Evolutionary conservation across 106 monocot genomes (phyloP).

Genomic region (Acorus gramineus): DNA sequence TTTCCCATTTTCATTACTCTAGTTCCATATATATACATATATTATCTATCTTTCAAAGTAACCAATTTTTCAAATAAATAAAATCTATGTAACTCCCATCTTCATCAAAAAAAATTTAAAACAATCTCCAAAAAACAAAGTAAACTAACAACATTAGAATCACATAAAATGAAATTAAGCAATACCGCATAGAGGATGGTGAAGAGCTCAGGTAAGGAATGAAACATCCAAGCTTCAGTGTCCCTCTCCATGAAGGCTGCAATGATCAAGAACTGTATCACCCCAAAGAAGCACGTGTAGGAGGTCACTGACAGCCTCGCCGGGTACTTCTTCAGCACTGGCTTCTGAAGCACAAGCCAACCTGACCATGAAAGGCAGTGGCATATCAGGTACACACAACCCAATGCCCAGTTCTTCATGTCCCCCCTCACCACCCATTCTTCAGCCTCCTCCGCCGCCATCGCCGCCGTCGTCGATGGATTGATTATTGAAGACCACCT

Average conservation of each 20-base stretch:
- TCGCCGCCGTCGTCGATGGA: not conserved
- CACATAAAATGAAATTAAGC: constrained; percentile 1
- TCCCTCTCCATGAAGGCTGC: constrained; percentile 86
- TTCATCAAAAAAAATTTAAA: too few species aligned
- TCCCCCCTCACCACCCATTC: constrained; percentile 16
- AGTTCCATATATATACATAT: too few species aligned
- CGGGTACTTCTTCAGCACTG: constrained; percentile 89
- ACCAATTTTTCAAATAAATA: too few species aligned
- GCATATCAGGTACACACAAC: constrained; percentile 73
- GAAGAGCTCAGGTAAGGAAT: constrained; percentile 68
- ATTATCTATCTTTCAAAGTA: too few species aligned
- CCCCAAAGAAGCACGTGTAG: constrained; percentile 97
- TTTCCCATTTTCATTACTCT: too few species aligned
- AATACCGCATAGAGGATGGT: constrained; percentile 88
- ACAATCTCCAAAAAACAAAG: too few species aligned
- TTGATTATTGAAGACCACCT: too few species aligned
- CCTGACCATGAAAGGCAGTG: constrained; percentile 98
- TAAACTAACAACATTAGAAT: constrained; percentile 12
- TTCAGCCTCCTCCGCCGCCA: not conserved
- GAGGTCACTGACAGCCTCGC: constrained; percentile 92
- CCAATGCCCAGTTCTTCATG: constrained; percentile 80
- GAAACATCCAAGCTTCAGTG: constrained; percentile 57
- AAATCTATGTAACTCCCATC: too few species aligned
- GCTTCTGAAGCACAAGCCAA: constrained; percentile 90
- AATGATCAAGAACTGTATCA: constrained; percentile 80